Evolutionary conservation across 306 rosid genomes (phyloP), one percentile per base, ranked within the genome.

Genomic region (Amphicarpaea edgeworthii): DNA sequence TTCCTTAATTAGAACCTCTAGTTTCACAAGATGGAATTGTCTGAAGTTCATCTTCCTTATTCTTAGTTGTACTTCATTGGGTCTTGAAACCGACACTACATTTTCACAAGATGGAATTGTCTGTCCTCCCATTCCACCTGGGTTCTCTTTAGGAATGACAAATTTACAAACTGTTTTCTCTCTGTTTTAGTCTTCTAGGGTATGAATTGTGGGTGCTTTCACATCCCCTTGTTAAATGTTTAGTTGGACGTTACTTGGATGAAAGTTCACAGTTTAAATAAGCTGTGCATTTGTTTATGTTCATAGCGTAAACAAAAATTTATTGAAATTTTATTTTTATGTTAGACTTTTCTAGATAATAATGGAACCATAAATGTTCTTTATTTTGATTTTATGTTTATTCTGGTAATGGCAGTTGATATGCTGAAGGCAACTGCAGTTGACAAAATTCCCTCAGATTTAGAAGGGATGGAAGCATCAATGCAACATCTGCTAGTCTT

Each of bases 391-490:
- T 68, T 71, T 11, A 12, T 70, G 64, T 70, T 72, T 12, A 12
- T 73, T 65, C 61, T 73, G 60, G 26, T 42, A 57, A 62, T 85
- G 67, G 76, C 89, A 96, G 99, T 79, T 81, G 93, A 92, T 77
- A 83, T 87, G 57, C 86, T 96, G 32, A 96, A 92, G 92, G 55
- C 90, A 71, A 83, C 97, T 30, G 42, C 79, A n/a, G 88, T 90
- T 37, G 99, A 96, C 41, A 96, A 96, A 86, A 89, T 96, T 50
- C 99, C 99, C 40, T 84, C 92, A 81, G 99, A 96, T 83, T 76
- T 96, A 82, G 99, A 96, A 92, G 97, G 93, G 75, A 96, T 96
- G 99, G 99, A 96, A 91, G 84, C 92, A 57, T 84, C 99, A 46
- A 90, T 92, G 98, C 91, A 92, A 85, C 89, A 87, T 68, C 85